A percentile compares a stretch with the other conserved stretches of the same genome.
Evolutionary conservation across 1,284 basidiomycete genomes (phyloP).

Genomic region (Entoloma clypeatum): DNA sequence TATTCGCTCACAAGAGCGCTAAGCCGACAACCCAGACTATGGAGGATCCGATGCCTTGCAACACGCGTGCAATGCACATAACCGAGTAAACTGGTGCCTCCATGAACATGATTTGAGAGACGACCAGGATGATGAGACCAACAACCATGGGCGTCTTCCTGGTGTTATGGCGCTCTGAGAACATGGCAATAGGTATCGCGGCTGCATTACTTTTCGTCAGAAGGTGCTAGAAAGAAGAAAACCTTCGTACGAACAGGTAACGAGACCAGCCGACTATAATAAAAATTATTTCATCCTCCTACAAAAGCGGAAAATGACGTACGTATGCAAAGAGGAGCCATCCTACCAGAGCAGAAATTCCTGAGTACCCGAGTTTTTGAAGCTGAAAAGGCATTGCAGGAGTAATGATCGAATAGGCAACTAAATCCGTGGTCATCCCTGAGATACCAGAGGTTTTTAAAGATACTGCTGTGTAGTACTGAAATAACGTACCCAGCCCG

Average conservation of each 20-base stretch:
- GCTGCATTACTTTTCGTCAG: constrained; percentile 33
- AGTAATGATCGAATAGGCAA: constrained; percentile 68
- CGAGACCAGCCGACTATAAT: constrained; percentile 43
- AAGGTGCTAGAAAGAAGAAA: background rate
- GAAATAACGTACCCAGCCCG: constrained; percentile 30
- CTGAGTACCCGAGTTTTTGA: constrained; percentile 47
- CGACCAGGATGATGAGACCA: constrained; percentile 55
- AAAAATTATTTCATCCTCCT: background rate
- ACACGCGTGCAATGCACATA: constrained; percentile 67
- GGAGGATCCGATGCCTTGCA: constrained; percentile 72
- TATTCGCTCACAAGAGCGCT: constrained; percentile 68
- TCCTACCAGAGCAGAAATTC: constrained; percentile 57
- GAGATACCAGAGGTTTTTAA: background rate
- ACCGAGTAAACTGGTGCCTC: constrained; percentile 65
- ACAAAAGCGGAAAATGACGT: constrained; percentile 21
- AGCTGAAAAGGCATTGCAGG: constrained; percentile 77
- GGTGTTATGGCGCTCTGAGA: constrained; percentile 58
- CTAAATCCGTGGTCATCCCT: constrained; percentile 63
- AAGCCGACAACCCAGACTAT: constrained; percentile 76
- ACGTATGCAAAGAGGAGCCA: constrained; percentile 68
- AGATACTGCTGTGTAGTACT: background rate
- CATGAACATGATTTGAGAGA: constrained; percentile 71
- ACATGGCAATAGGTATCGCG: constrained; percentile 66
- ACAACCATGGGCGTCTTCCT: constrained; percentile 57
- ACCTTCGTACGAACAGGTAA: constrained; percentile 40